Evolutionary conservation across 2,329 filamentous ascomycete species (phyloP).

Genomic region (Arthroderma uncinatum): DNA sequence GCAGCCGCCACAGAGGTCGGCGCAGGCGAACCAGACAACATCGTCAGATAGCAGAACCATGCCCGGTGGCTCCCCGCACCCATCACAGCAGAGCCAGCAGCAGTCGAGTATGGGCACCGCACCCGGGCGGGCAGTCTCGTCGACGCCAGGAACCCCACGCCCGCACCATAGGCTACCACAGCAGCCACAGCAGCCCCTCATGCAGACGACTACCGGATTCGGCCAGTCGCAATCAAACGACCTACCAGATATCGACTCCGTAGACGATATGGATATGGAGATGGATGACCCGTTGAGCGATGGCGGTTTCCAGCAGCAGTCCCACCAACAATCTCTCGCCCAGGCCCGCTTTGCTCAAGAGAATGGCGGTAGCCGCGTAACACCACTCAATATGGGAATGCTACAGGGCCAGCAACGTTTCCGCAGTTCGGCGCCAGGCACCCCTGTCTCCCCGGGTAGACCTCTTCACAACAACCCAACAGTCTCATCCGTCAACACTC

Average conservation of each 20-base stretch:
- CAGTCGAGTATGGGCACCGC: conserved; percentile 10
- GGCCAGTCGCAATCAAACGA: conserved; percentile 20
- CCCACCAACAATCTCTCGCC: conserved; percentile 57
- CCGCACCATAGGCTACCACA: conserved; percentile 13
- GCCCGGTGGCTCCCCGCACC: conserved; percentile 30
- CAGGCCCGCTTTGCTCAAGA: conserved; percentile 50
- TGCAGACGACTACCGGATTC: conserved; percentile 16
- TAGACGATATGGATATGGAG: conserved; percentile 85
- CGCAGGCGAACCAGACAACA: conserved; percentile 33
- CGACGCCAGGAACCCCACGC: conserved; percentile 14
- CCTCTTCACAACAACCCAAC: conserved; percentile 81
- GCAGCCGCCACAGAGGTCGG: conserved; percentile 36
- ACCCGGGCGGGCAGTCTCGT: neutral
- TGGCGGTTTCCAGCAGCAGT: conserved; percentile 36
- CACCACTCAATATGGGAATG: conserved; percentile 71
- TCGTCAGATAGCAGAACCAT: conserved; percentile 41
- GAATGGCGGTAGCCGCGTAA: conserved; percentile 41
- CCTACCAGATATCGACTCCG: conserved; percentile 29
- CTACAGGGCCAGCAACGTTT: conserved; percentile 66
- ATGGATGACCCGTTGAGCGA: conserved; percentile 71
- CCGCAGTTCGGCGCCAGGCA: conserved; percentile 74
- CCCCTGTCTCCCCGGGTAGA: conserved; percentile 60
- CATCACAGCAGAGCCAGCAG: conserved; percentile 12
- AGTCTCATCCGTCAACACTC: conserved; percentile 93
- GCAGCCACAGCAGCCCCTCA: conserved; percentile 13